A percentile compares a stretch with the other conserved stretches of the same genome.
Evolutionary conservation across 768 basidiomycete genomes (phyloP).

Genomic region (Solioccasus polychromus): DNA sequence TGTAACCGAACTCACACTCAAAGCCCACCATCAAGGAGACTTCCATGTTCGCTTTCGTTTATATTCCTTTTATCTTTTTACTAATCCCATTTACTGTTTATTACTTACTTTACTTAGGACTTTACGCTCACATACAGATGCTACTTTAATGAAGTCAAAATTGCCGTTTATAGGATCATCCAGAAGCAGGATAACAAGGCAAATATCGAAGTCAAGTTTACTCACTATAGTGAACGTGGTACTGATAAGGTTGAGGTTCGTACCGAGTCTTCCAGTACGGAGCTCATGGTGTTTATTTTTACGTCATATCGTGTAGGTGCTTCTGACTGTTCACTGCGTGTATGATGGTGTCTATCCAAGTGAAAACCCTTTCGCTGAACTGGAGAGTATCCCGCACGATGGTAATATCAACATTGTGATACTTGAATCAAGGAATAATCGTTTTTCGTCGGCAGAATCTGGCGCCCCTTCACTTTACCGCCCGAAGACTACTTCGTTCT

Average conservation of each 20-base stretch:
- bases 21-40: conserved; percentile 11
- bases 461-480: too few species aligned
- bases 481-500: background rate
- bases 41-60: conserved; percentile 1
- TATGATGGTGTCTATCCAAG: background rate
- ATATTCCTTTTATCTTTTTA: background rate
- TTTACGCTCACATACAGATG: background rate
- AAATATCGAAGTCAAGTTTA: conserved; percentile 7
- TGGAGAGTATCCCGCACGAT: background rate
- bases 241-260: background rate
- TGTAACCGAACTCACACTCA: conserved; percentile 23
- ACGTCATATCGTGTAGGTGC: background rate
- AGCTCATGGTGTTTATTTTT: background rate
- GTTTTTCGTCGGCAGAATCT: background rate
- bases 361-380: background rate
- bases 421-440: background rate
- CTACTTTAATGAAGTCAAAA: conserved; percentile 6
- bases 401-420: background rate
- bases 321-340: background rate
- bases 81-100: background rate
- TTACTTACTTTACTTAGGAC: too few species aligned
- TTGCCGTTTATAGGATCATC: background rate
- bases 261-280: background rate
- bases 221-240: background rate
- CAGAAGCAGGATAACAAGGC: conserved; percentile 2